Conservation (phyloP, 2,329 filamentous ascomycete species). For the Paecilomyces fulvus region DNA sequence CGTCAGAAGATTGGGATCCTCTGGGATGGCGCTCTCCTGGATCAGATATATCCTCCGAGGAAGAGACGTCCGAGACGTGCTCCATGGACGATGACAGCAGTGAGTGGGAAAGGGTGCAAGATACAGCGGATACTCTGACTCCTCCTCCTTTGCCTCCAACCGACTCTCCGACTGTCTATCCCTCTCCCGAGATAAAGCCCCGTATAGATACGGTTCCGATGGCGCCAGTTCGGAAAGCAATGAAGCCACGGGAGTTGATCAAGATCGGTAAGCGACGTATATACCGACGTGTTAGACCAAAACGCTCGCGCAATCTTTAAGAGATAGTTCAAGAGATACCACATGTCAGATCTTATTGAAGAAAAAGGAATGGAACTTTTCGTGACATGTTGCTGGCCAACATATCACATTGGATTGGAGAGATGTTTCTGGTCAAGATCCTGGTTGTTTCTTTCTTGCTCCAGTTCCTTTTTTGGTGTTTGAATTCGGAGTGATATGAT, state of each 20-base stretch:
- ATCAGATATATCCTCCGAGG: background rate
- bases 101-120: background rate
- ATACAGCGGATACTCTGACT: background rate
- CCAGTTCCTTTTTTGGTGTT: background rate
- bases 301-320: background rate
- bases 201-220: background rate
- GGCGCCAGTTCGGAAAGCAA: background rate
- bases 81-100: background rate
- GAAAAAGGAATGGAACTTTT: background rate
- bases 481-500: background rate
- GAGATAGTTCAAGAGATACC: background rate
- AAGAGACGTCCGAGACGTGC: background rate
- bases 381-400: background rate
- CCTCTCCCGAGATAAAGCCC: background rate
- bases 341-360: background rate
- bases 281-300: background rate
- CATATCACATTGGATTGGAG: background rate
- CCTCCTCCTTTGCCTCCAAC: background rate
- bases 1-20: background rate
- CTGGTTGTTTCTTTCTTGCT: background rate
- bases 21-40: background rate
- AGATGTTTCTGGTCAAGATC: background rate
- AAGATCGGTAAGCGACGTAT: background rate
- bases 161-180: background rate
- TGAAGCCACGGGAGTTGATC: background rate